Conservation (phyloP, 2,329 filamentous ascomycete genomes). For the Furcasterigmium furcatum region DNA sequence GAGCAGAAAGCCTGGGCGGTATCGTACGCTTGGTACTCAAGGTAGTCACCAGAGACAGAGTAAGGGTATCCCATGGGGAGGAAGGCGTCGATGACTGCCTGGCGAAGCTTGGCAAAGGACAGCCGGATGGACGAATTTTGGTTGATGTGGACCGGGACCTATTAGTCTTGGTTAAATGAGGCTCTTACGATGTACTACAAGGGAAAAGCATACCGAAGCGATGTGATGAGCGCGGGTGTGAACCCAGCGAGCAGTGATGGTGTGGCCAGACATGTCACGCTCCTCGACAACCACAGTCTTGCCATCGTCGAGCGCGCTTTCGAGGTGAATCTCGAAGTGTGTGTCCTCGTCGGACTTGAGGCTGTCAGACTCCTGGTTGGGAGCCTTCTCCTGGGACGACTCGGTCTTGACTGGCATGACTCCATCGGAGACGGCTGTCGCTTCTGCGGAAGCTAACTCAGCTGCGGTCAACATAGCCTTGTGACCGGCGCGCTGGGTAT, state of each 20-base stretch:
- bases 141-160: not conserved
- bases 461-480: no score
- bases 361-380: no score
- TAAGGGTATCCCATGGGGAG: conserved; percentile 85
- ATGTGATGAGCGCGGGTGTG: no score
- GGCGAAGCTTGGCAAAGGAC: conserved; percentile 3
- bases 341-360: not conserved
- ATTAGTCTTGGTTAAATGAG: not conserved
- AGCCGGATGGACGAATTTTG: conserved; percentile 9
- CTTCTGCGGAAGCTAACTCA: no score
- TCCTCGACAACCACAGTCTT: conserved; percentile 6
- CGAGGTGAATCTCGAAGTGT: not conserved
- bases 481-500: no score
- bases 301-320: not conserved
- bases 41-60: conserved; percentile 81
- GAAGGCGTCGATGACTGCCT: conserved; percentile 63
- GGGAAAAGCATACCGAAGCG: not conserved
- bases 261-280: conserved; percentile 4
- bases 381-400: no score
- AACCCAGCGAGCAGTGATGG: conserved; percentile 4
- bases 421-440: no score
- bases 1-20: conserved; percentile 83
- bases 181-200: no score
- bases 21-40: conserved; percentile 68
- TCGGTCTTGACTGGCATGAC: no score